Evolutionary conservation across 1,284 basidiomycete genomes (phyloP).

Genomic region (Ceratobasidium sp.): DNA sequence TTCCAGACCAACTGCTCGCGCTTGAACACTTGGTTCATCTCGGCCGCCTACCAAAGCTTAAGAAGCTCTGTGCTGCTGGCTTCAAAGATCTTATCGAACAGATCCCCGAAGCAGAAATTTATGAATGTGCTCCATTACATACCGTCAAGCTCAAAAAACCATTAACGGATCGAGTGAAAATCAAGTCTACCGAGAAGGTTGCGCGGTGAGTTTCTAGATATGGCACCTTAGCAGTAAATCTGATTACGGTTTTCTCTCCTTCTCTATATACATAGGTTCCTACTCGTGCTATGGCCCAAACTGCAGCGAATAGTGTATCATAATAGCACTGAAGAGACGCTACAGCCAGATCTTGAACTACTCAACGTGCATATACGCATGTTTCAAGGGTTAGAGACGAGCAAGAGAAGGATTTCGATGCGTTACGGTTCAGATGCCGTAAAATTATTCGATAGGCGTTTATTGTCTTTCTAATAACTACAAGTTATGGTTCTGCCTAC

Average conservation of each 20-base stretch:
- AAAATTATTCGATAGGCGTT: background rate
- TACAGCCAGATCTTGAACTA: background rate
- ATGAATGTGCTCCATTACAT: background rate
- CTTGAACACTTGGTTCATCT: background rate
- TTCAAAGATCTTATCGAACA: too few relatives aligned
- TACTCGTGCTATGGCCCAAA: background rate
- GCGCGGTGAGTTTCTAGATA: background rate
- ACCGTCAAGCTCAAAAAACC: background rate
- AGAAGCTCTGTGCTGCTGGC: background rate
- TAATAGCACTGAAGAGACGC: background rate
- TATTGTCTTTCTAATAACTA: background rate
- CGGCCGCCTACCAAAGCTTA: background rate
- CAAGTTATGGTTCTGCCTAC: too few relatives aligned
- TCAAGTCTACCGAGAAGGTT: background rate
- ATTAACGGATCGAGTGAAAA: background rate
- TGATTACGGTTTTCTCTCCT: too few relatives aligned
- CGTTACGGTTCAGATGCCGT: background rate
- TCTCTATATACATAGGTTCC: background rate
- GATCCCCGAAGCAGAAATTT: too few relatives aligned
- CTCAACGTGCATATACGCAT: constrained; percentile 14
- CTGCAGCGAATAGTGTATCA: background rate
- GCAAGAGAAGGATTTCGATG: background rate
- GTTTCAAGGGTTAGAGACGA: background rate
- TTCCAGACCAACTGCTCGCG: constrained; percentile 52
- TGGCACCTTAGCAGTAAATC: background rate